These are phyloP conservation scores for Entelexis sorbosivorans DNA, from an alignment of 1,139 yeast genomes.

Conservation along the genomic window DNA sequence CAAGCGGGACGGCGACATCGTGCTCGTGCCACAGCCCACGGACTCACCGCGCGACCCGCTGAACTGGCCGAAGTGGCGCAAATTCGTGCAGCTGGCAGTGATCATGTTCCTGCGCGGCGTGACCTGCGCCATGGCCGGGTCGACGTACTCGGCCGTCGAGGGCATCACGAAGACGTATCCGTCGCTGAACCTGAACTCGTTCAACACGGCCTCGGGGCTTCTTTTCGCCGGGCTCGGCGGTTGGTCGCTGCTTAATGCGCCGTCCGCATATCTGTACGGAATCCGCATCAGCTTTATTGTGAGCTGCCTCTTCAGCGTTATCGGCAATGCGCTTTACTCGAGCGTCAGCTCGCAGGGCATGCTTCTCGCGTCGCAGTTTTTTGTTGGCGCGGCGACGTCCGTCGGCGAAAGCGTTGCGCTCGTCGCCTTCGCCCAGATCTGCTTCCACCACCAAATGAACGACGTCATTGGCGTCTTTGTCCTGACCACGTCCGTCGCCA, in stretches of 20 bases:
- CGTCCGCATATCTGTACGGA: constrained; percentile 64
- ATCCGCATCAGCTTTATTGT: constrained; percentile 56
- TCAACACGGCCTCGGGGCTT: constrained; percentile 80
- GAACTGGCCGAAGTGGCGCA: constrained; percentile 43
- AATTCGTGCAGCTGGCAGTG: constrained; percentile 30
- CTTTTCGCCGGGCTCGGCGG: constrained; percentile 64
- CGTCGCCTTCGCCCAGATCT: constrained; percentile 63
- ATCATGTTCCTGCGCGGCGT: constrained; percentile 14
- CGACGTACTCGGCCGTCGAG: neutral
- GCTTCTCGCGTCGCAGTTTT: constrained; percentile 69
- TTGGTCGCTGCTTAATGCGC: constrained; percentile 57
- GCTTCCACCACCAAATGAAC: constrained; percentile 69
- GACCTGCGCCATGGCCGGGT: constrained; percentile 12
- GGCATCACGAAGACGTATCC: constrained; percentile 24
- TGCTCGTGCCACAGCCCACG: constrained; percentile 16
- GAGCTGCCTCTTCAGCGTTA: constrained; percentile 50
- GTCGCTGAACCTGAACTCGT: constrained; percentile 56
- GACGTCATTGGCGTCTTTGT: constrained; percentile 64
- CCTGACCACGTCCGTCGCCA: constrained; percentile 66
- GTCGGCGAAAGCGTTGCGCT: constrained; percentile 88
- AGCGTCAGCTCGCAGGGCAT: constrained; percentile 45
- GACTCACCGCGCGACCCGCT: constrained; percentile 34
- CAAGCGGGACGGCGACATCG: constrained; percentile 13
- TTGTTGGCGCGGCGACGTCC: constrained; percentile 69
- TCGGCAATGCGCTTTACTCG: constrained; percentile 72